Base-by-base conservation (phyloP, 2,329 filamentous ascomycete genomes). In the Aspergillaceae sp. region DNA sequence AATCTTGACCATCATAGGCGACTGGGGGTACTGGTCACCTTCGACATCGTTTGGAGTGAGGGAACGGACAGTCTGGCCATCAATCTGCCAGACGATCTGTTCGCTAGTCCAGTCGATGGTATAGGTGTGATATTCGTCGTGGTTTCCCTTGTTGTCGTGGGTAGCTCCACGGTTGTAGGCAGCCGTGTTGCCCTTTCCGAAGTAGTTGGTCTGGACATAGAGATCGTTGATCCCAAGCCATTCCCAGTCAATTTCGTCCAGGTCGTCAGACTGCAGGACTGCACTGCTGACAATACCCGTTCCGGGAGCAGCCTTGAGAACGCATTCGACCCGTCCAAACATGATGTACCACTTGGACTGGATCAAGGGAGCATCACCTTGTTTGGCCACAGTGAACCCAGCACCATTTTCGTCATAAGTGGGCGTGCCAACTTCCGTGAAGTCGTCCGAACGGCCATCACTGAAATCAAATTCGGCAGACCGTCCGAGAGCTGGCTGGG, bases 201-300 rank as follows among this genome's bases (percentile, higher is more conserved):
- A 98, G 71, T 94, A 98, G 70, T 98, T 98, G 56, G 83, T 86
- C 69, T 98, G 92, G n/a, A 95, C 86, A 66, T 94, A 76, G 47
- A 74, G 72, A 53, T 77, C 70, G 61, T 87, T 79, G 46, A 83
- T 81, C 48, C 92, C 92, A 27, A 98, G 79, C 87, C 90, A 97
- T 68, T 98, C 92, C 74, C 91, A 86, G 66, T 98, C 92, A 61
- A 98, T 94, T 72, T 98, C 92, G 68, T 98, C 92, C 40, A 96
- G 78, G 59, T 80, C 79, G 65, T 97, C 91, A 9, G 90, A 96
- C 69, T 94, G 84, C 53, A 98, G 74, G 6, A 98, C 88, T 8
- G 92, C 78, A 40, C 88, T 92, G 66, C 87, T 95, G 54, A 98
- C 90, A 58, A 98, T 96, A 49, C 92, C 92, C 7, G 80, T 82